Conservation (phyloP, 2,329 filamentous ascomycete genomes). For the Penicillium sp. region DNA sequence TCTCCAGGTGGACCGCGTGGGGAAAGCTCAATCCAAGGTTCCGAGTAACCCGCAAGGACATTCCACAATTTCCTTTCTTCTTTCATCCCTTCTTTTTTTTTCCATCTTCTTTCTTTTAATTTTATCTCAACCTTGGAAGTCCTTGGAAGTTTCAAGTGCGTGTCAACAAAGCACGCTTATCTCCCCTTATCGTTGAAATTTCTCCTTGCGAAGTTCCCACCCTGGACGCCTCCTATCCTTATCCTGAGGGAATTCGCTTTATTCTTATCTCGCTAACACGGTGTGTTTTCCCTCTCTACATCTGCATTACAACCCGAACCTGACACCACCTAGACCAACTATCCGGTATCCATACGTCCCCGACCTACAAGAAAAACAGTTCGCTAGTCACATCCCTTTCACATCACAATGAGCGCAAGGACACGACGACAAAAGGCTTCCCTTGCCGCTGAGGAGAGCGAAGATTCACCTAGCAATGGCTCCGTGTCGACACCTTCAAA, state of each 20-base stretch:
- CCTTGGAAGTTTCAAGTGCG: neutral
- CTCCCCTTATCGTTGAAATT: slow-evolving; percentile 1
- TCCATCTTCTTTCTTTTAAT: neutral
- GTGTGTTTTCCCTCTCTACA: neutral
- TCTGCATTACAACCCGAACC: neutral
- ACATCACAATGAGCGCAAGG: slow-evolving; percentile 37
- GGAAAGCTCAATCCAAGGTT: slow-evolving; percentile 23
- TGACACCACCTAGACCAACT: neutral
- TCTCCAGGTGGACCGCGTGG: slow-evolving; percentile 17
- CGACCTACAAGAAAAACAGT: neutral
- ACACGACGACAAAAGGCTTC: slow-evolving; percentile 44
- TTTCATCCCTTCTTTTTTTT: neutral
- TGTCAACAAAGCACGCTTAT: neutral
- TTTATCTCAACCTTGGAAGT: neutral
- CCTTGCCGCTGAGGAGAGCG: slow-evolving; percentile 34
- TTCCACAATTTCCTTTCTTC: slow-evolving; percentile 3
- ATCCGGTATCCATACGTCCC: neutral
- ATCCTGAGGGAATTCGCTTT: neutral
- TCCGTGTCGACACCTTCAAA: slow-evolving; percentile 32
- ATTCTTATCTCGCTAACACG: slow-evolving; percentile 6
- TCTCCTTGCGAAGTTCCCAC: neutral
- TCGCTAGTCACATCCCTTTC: neutral
- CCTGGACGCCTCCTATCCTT: slow-evolving; percentile 3
- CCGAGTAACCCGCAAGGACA: slow-evolving; percentile 19
- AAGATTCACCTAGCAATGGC: slow-evolving; percentile 34